Evolutionary conservation across 352 stramenopile genomes (phyloP).

Genomic region (Thraustochytrium striatum): DNA sequence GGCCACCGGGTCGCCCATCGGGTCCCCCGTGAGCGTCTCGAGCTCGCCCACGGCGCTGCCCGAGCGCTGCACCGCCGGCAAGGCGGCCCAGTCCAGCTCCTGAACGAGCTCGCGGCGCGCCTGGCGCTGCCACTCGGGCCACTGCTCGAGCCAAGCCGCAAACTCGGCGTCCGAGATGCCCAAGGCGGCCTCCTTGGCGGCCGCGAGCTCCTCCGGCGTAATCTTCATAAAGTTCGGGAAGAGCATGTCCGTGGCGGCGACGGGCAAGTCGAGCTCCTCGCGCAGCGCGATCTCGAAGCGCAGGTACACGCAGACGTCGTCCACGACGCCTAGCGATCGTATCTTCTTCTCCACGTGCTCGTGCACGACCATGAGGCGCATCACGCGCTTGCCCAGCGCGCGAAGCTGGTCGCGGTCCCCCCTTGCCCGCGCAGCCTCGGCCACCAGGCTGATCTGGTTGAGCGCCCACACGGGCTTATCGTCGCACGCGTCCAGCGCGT

Average conservation of each 20-base stretch:
- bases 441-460: background rate
- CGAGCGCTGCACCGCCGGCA: background rate
- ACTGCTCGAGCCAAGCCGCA: conserved; percentile 3
- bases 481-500: background rate
- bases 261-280: conserved; percentile 7
- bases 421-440: background rate
- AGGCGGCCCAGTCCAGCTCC: background rate
- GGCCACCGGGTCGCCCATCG: conserved; percentile 7
- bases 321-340: background rate
- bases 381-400: background rate
- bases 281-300: conserved; percentile 27
- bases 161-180: background rate
- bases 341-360: background rate
- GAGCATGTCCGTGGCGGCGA: background rate
- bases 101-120: conserved; percentile 3
- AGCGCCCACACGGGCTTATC: conserved; percentile 23
- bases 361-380: conserved; percentile 21
- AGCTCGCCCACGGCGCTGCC: background rate
- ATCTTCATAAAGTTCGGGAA: conserved; percentile 39
- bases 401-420: background rate
- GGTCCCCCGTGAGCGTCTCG: background rate
- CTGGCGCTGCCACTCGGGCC: conserved; percentile 42
- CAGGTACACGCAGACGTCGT: conserved; percentile 30
- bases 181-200: conserved; percentile 2
- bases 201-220: conserved; percentile 10